Conservation (phyloP, 306 rosid genomes). For the Pterocarpus macrocarpus region DNA sequence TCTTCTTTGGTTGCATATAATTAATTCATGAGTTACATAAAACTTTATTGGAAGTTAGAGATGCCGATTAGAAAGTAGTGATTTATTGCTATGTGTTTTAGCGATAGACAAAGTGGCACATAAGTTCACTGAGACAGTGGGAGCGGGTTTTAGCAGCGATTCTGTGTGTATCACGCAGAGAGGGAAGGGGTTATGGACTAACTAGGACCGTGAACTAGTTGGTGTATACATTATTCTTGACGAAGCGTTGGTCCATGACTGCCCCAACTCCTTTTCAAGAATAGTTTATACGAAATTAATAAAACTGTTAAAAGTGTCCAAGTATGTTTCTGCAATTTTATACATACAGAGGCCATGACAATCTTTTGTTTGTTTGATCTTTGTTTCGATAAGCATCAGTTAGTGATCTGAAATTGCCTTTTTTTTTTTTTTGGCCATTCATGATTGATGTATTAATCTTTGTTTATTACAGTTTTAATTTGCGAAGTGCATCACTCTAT, state of each 20-base stretch:
- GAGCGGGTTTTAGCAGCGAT: background rate
- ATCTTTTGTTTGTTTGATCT: constrained; percentile 21
- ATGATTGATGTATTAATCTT: constrained; percentile 24
- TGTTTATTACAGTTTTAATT: constrained; percentile 6
- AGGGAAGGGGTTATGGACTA: background rate
- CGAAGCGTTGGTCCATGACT: background rate
- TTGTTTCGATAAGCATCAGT: constrained; percentile 23
- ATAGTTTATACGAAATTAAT: constrained; percentile 5
- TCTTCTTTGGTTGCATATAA: constrained; percentile 20
- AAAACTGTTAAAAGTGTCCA: background rate
- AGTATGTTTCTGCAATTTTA: constrained; percentile 29
- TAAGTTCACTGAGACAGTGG: constrained; percentile 17
- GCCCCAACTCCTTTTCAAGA: background rate
- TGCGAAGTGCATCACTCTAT: constrained; percentile 1
- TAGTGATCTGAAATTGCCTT: constrained; percentile 11
- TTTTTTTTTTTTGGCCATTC: background rate
- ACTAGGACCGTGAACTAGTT: background rate
- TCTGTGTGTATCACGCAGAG: constrained; percentile 4
- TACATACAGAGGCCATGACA: background rate
- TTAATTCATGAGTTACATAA: background rate
- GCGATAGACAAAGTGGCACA: background rate
- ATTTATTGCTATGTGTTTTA: constrained; percentile 22
- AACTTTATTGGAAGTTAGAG: constrained; percentile 30
- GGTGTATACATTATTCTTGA: background rate
- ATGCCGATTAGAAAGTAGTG: background rate